Conservation (phyloP, 768 basidiomycete genomes). For the Boletus reticulatus region DNA sequence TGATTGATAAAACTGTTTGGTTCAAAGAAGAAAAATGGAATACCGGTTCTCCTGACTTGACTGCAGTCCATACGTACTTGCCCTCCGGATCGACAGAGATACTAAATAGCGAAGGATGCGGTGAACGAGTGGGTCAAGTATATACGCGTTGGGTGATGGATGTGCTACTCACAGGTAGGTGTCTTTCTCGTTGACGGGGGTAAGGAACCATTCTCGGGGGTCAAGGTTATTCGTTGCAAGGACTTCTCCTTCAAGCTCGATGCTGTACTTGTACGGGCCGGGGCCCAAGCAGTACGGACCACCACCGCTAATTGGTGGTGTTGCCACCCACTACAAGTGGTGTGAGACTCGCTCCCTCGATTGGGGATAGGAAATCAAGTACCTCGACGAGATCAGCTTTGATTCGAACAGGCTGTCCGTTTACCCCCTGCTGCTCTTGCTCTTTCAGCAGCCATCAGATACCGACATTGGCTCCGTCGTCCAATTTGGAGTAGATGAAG, state of each 20-base stretch:
- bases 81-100: too few species aligned
- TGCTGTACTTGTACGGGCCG: background rate
- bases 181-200: background rate
- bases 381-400: slow-evolving; percentile 1
- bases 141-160: too few species aligned
- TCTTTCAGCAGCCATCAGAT: too few species aligned
- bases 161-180: background rate
- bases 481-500: too few species aligned
- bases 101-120: too few species aligned
- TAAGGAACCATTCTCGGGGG: background rate
- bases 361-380: background rate
- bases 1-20: background rate
- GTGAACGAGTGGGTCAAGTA: too few species aligned
- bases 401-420: background rate
- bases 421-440: too few species aligned
- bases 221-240: background rate
- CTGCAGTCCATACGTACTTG: too few species aligned
- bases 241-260: background rate
- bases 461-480: too few species aligned
- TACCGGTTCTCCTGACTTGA: too few species aligned
- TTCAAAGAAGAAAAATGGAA: too few species aligned
- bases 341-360: background rate
- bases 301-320: background rate
- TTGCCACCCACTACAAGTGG: background rate
- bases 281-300: background rate